phyloP scores from a whole-genome alignment of 371 early-diverging fungal species.

The Syncephalis fuscata region DNA sequence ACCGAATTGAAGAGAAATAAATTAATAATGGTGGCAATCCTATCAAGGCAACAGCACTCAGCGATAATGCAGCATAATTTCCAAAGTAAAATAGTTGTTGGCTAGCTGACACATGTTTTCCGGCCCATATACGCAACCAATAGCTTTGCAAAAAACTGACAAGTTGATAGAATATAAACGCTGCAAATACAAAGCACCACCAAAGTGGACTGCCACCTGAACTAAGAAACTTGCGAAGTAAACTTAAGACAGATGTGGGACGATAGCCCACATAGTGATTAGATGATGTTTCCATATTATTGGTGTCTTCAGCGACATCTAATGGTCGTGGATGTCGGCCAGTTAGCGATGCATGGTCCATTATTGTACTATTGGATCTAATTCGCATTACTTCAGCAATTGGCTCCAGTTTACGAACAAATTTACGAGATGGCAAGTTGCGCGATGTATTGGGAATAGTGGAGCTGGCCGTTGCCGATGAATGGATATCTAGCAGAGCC shows the following conservation, averaged over 20 bases:
- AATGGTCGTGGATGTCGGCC: too few relatives aligned
- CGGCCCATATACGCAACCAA: conserved; percentile 29
- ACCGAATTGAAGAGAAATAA: conserved; percentile 24
- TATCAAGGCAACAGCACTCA: conserved; percentile 16
- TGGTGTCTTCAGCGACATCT: too few relatives aligned
- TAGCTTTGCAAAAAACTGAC: conserved; percentile 18
- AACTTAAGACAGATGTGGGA: too few relatives aligned
- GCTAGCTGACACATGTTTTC: conserved; percentile 7
- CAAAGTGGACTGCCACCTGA: too few relatives aligned
- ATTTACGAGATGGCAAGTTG: conserved; percentile 25
- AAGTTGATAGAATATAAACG: background rate
- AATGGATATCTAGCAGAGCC: conserved; percentile 10
- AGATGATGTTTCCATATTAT: too few relatives aligned
- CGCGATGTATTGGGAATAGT: background rate
- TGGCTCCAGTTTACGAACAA: conserved; percentile 18
- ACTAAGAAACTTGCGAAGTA: too few relatives aligned
- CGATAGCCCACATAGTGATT: too few relatives aligned
- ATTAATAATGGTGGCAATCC: conserved; percentile 19
- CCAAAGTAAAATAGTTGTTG: conserved; percentile 23
- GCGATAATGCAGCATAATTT: conserved; percentile 16
- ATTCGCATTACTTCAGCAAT: conserved; percentile 6
- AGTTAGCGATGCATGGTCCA: background rate
- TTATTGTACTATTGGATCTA: conserved; percentile 3
- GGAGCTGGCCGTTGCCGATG: too few relatives aligned
- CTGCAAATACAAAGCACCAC: too few relatives aligned